Evolutionary conservation across 495 filamentous ascomycete species (phyloP).

Genomic region (Trichoderma virens): DNA sequence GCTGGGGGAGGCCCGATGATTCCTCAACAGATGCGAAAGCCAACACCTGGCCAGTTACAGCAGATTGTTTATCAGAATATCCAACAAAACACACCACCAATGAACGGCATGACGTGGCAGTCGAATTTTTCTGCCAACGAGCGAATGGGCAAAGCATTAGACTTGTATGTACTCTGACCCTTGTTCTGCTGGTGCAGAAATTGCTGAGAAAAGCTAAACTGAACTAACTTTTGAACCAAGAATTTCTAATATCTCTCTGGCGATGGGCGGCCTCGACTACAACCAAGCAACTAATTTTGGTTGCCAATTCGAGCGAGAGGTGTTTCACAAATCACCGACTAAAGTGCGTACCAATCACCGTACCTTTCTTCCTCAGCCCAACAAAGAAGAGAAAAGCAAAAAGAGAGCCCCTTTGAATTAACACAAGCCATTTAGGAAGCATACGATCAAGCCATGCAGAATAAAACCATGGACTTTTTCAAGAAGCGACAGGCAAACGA

Average conservation of each 20-base stretch:
- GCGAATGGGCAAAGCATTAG: slow-evolving; percentile 21
- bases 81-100: slow-evolving; percentile 1
- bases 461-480: slow-evolving; percentile 27
- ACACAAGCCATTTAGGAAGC: slow-evolving; percentile 18
- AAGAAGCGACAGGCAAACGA: slow-evolving; percentile 35
- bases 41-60: slow-evolving; percentile 15
- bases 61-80: slow-evolving; percentile 17
- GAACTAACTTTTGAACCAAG: slow-evolving; percentile 15
- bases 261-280: slow-evolving; percentile 22
- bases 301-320: slow-evolving; percentile 34
- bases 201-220: neutral
- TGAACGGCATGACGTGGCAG: slow-evolving; percentile 19
- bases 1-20: slow-evolving; percentile 27
- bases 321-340: slow-evolving; percentile 31
- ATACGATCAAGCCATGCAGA: slow-evolving; percentile 29
- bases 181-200: neutral
- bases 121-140: slow-evolving; percentile 17
- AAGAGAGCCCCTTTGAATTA: too few species aligned
- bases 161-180: slow-evolving; percentile 19
- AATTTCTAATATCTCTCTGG: slow-evolving; percentile 34
- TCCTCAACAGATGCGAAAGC: slow-evolving; percentile 26
- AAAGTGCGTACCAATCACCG: slow-evolving; percentile 28
- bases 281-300: slow-evolving; percentile 23
- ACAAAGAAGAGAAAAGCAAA: neutral
- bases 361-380: neutral